Conservation (phyloP, 2,329 filamentous ascomycete species). For the Endoconidiophora laricicola region DNA sequence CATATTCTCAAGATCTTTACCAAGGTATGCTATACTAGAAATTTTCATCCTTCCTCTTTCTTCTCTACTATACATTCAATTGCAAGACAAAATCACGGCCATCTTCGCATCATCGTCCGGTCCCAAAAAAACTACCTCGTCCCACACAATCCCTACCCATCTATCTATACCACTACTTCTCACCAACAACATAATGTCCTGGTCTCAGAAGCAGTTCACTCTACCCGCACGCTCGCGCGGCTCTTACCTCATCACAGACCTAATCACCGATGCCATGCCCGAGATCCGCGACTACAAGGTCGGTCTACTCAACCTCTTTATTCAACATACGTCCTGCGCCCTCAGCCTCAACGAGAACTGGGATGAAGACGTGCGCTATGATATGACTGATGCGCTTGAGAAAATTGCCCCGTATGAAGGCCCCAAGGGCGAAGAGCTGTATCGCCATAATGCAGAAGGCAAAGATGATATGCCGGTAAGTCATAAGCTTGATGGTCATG, state of each 20-base stretch:
- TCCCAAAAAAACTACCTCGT: conserved; percentile 20
- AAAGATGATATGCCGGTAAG: conserved; percentile 80
- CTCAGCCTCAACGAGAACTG: conserved; percentile 88
- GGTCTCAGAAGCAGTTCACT: conserved; percentile 72
- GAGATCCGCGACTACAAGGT: conserved; percentile 73
- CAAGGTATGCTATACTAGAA: no score
- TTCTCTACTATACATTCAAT: no score
- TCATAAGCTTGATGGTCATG: background rate
- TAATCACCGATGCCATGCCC: conserved; percentile 53
- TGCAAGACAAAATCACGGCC: no score
- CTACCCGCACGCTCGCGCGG: conserved; percentile 64
- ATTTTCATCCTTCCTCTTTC: no score
- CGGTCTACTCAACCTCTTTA: conserved; percentile 73
- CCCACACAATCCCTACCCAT: conserved; percentile 14
- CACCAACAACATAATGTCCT: conserved; percentile 38
- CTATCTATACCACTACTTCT: background rate
- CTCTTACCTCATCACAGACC: conserved; percentile 76
- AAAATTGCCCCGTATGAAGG: conserved; percentile 69
- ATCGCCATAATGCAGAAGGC: conserved; percentile 77
- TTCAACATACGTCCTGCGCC: conserved; percentile 89
- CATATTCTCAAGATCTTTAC: no score
- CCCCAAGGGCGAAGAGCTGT: conserved; percentile 53
- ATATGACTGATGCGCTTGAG: conserved; percentile 91
- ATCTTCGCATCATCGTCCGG: conserved; percentile 25
- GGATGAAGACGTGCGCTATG: conserved; percentile 65